These are phyloP conservation scores for Daldinia sp. DNA, from an alignment of 2,329 filamentous ascomycete species.

Conservation along the genomic window DNA sequence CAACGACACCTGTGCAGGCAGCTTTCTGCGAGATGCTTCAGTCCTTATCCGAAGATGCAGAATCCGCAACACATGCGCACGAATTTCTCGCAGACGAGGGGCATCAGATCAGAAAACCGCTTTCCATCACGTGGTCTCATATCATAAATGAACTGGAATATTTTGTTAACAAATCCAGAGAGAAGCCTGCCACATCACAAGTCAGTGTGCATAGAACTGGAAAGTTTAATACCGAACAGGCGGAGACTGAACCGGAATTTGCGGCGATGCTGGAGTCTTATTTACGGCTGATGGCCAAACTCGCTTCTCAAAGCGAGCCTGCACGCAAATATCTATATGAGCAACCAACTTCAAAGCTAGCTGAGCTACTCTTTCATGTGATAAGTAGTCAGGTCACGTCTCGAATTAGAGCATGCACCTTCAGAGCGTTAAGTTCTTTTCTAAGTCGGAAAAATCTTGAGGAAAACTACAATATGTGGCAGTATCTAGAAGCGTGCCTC, in stretches of 20 bases:
- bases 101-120: conserved; percentile 79
- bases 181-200: conserved; percentile 72
- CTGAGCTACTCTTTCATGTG: conserved; percentile 81
- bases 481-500: conserved; percentile 82
- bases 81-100: conserved; percentile 91
- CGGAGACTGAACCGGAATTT: conserved; percentile 89
- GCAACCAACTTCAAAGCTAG: conserved; percentile 73
- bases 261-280: conserved; percentile 98
- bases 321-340: conserved; percentile 81
- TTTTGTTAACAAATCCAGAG: conserved; percentile 82
- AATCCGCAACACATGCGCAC: conserved; percentile 87
- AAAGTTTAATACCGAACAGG: conserved; percentile 73
- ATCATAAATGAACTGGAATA: conserved; percentile 91
- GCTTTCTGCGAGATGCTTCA: conserved; percentile 97
- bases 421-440: conserved; percentile 80
- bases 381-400: conserved; percentile 81
- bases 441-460: conserved; percentile 78
- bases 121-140: conserved; percentile 91
- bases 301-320: conserved; percentile 78
- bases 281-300: conserved; percentile 84
- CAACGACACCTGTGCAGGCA: conserved; percentile 94
- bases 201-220: conserved; percentile 66
- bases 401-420: conserved; percentile 84
- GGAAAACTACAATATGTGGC: conserved; percentile 82
- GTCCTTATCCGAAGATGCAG: conserved; percentile 83